Conservation (phyloP, 345 rosid species). For the Viola odorata region DNA sequence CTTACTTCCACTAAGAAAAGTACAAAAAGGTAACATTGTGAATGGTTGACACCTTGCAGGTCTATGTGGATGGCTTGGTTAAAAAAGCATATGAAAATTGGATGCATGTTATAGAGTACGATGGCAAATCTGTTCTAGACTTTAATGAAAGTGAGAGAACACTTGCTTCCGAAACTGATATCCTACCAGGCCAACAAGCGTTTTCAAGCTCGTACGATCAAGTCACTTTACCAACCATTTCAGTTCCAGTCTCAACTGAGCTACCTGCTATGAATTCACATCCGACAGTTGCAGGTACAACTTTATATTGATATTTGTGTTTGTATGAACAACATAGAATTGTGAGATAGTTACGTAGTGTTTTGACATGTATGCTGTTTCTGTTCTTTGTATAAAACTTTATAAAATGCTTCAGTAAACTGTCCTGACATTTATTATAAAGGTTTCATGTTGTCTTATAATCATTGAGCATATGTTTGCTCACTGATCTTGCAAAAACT, state of each 20-base stretch:
- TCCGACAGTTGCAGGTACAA: conserved; percentile 52
- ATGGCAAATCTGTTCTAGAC: conserved; percentile 20
- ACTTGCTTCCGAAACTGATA: conserved; percentile 8
- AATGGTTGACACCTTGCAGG: conserved; percentile 6
- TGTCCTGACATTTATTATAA: too few relatives aligned
- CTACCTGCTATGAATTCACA: conserved; percentile 50
- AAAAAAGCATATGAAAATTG: conserved; percentile 28
- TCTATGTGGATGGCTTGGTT: conserved; percentile 23
- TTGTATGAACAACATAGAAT: neutral
- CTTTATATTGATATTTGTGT: neutral
- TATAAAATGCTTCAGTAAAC: too few relatives aligned
- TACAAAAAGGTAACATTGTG: neutral
- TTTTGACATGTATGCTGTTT: neutral
- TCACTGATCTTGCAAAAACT: conserved; percentile 5
- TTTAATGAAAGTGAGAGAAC: conserved; percentile 13
- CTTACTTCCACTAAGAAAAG: neutral
- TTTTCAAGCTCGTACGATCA: conserved; percentile 30
- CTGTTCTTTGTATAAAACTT: too few relatives aligned
- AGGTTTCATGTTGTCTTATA: neutral
- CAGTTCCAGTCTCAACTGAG: conserved; percentile 46
- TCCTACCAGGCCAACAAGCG: conserved; percentile 13
- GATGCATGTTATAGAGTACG: conserved; percentile 28
- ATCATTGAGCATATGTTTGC: neutral
- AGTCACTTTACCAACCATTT: conserved; percentile 28
- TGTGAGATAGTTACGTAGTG: neutral